Conservation (phyloP, 352 stramenopile genomes). For the Pythium pyrilobum region DNA sequence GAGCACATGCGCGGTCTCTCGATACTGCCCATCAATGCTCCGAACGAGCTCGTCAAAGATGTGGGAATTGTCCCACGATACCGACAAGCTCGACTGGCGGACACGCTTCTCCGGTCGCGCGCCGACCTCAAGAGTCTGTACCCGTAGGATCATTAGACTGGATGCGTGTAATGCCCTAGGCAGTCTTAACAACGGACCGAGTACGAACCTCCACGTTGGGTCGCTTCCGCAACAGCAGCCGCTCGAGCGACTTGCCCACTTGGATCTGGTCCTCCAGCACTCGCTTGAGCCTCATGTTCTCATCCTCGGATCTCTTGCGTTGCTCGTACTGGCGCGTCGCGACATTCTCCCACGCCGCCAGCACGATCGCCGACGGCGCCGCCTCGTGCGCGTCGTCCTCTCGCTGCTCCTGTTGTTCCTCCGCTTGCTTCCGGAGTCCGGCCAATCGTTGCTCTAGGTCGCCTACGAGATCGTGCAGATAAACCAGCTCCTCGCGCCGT, state of each 20-base stretch:
- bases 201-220: slow-evolving; percentile 3
- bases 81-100: not conserved
- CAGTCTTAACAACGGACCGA: too few relatives aligned
- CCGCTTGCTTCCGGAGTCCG: not conserved
- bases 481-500: slow-evolving; percentile 9
- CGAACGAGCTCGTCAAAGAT: not conserved
- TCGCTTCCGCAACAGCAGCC: slow-evolving; percentile 3
- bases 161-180: too few relatives aligned
- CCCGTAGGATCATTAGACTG: too few relatives aligned
- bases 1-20: not conserved
- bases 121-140: too few relatives aligned
- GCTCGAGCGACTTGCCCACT: slow-evolving; percentile 10
- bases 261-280: slow-evolving; percentile 15
- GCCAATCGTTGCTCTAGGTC: slow-evolving; percentile 1
- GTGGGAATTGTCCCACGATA: not conserved
- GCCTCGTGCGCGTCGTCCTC: not conserved
- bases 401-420: not conserved
- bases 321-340: slow-evolving; percentile 11
- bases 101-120: not conserved
- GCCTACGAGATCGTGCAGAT: slow-evolving; percentile 1
- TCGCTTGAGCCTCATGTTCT: slow-evolving; percentile 8
- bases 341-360: slow-evolving; percentile 1
- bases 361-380: not conserved
- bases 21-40: not conserved
- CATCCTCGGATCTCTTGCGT: slow-evolving; percentile 9